Evolutionary conservation across 2,329 filamentous ascomycete species (phyloP).

Genomic region (Colletotrichum lindemuthianum): DNA sequence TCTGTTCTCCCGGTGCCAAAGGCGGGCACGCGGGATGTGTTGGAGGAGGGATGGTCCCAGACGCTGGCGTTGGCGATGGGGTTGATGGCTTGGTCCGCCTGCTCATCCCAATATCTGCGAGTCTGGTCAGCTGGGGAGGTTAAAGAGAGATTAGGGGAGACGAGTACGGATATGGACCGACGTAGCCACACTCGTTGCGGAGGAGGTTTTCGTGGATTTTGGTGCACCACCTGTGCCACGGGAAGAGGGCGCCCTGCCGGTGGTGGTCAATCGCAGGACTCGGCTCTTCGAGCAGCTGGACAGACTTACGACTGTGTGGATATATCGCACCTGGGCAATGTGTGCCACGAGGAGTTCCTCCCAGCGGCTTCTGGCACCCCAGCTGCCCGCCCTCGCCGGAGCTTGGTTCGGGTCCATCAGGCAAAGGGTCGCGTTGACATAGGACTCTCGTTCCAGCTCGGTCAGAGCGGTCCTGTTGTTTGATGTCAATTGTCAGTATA

Average conservation of each 20-base stretch:
- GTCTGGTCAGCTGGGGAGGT: background rate
- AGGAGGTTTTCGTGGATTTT: slow-evolving; percentile 45
- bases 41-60: slow-evolving; percentile 1
- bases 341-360: slow-evolving; percentile 7
- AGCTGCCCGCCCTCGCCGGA: background rate
- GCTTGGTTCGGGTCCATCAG: background rate
- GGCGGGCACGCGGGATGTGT: background rate
- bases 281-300: background rate
- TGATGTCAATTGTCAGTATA: too few relatives aligned
- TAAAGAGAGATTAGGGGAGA: slow-evolving; percentile 38
- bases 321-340: slow-evolving; percentile 8
- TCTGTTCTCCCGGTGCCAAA: slow-evolving; percentile 3
- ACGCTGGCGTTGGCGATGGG: slow-evolving; percentile 10
- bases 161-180: slow-evolving; percentile 45
- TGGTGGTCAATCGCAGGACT: background rate
- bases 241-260: slow-evolving; percentile 6
- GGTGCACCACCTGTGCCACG: slow-evolving; percentile 46
- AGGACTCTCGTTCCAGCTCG: rapidly evolving
- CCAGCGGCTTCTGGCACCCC: background rate
- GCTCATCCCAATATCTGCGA: slow-evolving; percentile 14
- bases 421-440: background rate
- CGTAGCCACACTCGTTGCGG: slow-evolving; percentile 44
- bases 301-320: slow-evolving; percentile 6
- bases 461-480: background rate
- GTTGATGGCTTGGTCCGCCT: background rate